Base-by-base conservation (phyloP, 164 flowering plant species). In the Euptelea pleiosperma region DNA sequence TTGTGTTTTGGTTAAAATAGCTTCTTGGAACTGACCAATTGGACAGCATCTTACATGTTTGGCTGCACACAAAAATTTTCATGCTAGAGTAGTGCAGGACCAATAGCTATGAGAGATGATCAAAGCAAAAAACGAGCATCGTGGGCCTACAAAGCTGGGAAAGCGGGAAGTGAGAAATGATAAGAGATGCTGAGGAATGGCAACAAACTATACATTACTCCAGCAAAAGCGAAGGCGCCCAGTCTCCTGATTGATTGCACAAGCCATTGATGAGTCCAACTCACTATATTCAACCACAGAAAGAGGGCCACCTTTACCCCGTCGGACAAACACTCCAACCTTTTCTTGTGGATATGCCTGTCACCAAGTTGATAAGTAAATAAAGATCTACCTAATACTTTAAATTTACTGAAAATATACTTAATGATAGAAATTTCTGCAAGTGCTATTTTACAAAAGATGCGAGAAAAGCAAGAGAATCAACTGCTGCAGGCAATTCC, bases 211-310 rank as follows among this genome's bases (percentile, higher is more conserved):
- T 86, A 93, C 99, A 77, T 91, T 94, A 73, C 99, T 94, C 98
- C 99, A 94, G 72, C 99, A 94, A 68, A 61, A 89, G 49, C 87
- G 98, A 65, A 94, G 99, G 7, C 97, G 89, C 19, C 99, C 99
- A 48, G 98, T 94, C 73, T 65, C 69, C 61, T 88, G 97, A 73
- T 94, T 87, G 66, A 89, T 77, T 57, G 75, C 88, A 70, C 79
- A 78, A 29, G 98, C 81, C 74, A 87, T 55, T 35, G 91, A 67
- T 57, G 70, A 73, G 70, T 94, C 99, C 70, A 94, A 55, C 71
- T 94, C 99, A 72, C 85, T 91, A 75, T 94, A 94, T 58, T 94
- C 99, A 65, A 94, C 85, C 40, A 94, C 99, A 47, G 89, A 73
- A 35, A 94, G 73, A 12, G 96, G 96, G 45, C 99, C 99, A 63